These are phyloP conservation scores for Oidiodendron maius DNA, from an alignment of 495 filamentous ascomycete species.

Conservation along the genomic window DNA sequence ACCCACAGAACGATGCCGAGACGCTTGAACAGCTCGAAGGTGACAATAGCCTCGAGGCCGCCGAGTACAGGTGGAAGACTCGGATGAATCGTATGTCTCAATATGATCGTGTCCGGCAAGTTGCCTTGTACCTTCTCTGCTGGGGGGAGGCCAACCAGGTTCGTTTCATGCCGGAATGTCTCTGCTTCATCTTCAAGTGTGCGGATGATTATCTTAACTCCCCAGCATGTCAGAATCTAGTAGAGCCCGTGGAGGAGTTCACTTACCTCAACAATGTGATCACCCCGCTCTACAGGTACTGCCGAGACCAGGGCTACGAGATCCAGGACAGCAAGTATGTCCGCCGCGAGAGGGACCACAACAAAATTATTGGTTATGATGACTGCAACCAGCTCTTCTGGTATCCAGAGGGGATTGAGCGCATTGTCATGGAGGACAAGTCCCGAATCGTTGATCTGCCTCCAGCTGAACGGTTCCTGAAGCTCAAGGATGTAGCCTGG, in stretches of 20 bases:
- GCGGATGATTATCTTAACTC: constrained; percentile 92
- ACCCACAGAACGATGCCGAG: constrained; percentile 65
- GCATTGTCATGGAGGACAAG: constrained; percentile 90
- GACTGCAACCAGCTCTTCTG: constrained; percentile 99
- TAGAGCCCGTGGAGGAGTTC: constrained; percentile 92
- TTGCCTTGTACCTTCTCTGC: constrained; percentile 85
- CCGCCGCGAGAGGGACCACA: constrained; percentile 87
- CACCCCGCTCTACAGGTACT: constrained; percentile 92
- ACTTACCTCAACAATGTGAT: constrained; percentile 94
- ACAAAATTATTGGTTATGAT: constrained; percentile 92
- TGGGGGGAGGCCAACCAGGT: constrained; percentile 99
- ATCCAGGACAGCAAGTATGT: constrained; percentile 95
- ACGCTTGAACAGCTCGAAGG: constrained; percentile 84
- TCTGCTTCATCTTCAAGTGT: constrained; percentile 99
- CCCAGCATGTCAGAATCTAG: constrained; percentile 83
- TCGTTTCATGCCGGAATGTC: constrained; percentile 88
- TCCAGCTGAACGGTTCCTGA: constrained; percentile 78
- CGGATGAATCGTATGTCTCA: constrained; percentile 99
- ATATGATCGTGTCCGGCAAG: constrained; percentile 86
- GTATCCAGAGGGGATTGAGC: constrained; percentile 98
- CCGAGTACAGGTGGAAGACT: constrained; percentile 97
- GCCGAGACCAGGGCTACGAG: constrained; percentile 96
- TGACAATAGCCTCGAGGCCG: constrained; percentile 93
- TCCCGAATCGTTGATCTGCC: constrained; percentile 88
- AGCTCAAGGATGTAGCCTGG: constrained; percentile 94